A percentile compares a stretch with the other conserved stretches of the same genome.
Evolutionary conservation across 805 yeast species (phyloP).

Genomic region (Candida namnaoensis): DNA sequence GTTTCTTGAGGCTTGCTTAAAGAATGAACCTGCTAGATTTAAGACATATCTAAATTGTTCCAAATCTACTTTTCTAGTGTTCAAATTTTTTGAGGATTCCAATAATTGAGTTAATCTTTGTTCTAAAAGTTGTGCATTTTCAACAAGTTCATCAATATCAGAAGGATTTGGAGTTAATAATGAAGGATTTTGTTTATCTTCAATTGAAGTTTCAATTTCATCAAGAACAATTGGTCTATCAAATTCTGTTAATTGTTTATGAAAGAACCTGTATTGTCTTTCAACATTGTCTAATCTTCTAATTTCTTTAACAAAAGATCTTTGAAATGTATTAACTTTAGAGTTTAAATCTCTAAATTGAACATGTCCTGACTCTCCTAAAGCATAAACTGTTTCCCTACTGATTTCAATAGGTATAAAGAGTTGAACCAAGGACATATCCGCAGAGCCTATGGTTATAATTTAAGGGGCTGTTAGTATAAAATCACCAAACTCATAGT

Average conservation of each 20-base stretch:
- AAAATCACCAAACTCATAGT: too few relatives aligned
- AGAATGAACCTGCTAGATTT: slow-evolving; percentile 37
- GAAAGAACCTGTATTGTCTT: slow-evolving; percentile 63
- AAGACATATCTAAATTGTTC: slow-evolving; percentile 63
- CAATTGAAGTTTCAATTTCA: too few relatives aligned
- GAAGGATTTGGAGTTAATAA: slow-evolving; percentile 20
- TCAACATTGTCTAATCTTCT: slow-evolving; percentile 80
- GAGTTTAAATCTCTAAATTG: slow-evolving; percentile 87
- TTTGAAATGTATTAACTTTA: slow-evolving; percentile 75
- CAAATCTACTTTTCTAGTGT: slow-evolving; percentile 51
- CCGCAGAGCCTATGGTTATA: slow-evolving; percentile 65
- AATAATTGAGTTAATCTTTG: slow-evolving; percentile 64
- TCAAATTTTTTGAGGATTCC: slow-evolving; percentile 60
- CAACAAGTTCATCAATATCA: slow-evolving; percentile 52
- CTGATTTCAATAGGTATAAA: slow-evolving; percentile 88
- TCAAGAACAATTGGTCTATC: slow-evolving; percentile 13
- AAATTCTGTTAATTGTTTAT: slow-evolving; percentile 38
- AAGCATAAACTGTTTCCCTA: slow-evolving; percentile 73
- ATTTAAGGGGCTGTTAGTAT: too few relatives aligned
- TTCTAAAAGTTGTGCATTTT: slow-evolving; percentile 60
- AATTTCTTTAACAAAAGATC: slow-evolving; percentile 84
- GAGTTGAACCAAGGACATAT: slow-evolving; percentile 88
- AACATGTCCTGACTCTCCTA: slow-evolving; percentile 80
- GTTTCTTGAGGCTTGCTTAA: slow-evolving; percentile 27
- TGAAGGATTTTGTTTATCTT: slow-evolving; percentile 8